These are phyloP conservation scores for Cladosporium sp. DNA, from an alignment of 2,329 filamentous ascomycete genomes.

Conservation along the genomic window DNA sequence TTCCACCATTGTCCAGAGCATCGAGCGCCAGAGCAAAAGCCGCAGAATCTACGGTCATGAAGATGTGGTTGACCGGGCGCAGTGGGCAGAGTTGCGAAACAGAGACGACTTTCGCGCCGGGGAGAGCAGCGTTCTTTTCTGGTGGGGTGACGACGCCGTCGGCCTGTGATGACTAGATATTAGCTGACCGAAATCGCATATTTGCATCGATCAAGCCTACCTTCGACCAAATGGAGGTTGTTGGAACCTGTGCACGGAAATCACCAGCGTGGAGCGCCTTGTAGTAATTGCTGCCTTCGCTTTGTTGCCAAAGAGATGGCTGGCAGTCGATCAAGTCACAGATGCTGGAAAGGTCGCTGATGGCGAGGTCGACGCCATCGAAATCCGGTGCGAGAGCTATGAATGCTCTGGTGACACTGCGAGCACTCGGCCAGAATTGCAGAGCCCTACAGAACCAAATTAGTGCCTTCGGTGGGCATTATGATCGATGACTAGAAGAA, in stretches of 20 bases:
- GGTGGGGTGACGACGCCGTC: slow-evolving; percentile 27
- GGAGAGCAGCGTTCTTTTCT: slow-evolving; percentile 25
- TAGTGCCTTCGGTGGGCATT: too few relatives aligned
- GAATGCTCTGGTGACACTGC: slow-evolving; percentile 22
- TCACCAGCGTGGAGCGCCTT: slow-evolving; percentile 21
- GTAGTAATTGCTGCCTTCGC: slow-evolving; percentile 27
- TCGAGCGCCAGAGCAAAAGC: slow-evolving; percentile 28
- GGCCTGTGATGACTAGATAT: slow-evolving; percentile 9
- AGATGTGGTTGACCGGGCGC: slow-evolving; percentile 21
- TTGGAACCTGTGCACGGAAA: slow-evolving; percentile 26
- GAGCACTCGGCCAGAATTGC: slow-evolving; percentile 29
- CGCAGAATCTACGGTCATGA: slow-evolving; percentile 26
- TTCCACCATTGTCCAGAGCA: slow-evolving; percentile 26
- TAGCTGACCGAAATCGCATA: background rate
- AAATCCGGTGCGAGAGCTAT: slow-evolving; percentile 29
- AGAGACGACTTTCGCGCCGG: slow-evolving; percentile 22
- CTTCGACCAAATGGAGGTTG: slow-evolving; percentile 26
- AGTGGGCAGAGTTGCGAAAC: slow-evolving; percentile 26
- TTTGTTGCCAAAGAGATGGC: slow-evolving; percentile 29
- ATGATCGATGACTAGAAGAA: too few relatives aligned
- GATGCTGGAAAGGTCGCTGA: slow-evolving; percentile 19
- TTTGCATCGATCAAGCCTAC: slow-evolving; percentile 4
- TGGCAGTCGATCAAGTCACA: slow-evolving; percentile 27
- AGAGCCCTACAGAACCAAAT: slow-evolving; percentile 15
- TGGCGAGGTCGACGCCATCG: slow-evolving; percentile 23